Evolutionary conservation across 140 eudicot species (phyloP).

Genomic region (Anethum foeniculum): DNA sequence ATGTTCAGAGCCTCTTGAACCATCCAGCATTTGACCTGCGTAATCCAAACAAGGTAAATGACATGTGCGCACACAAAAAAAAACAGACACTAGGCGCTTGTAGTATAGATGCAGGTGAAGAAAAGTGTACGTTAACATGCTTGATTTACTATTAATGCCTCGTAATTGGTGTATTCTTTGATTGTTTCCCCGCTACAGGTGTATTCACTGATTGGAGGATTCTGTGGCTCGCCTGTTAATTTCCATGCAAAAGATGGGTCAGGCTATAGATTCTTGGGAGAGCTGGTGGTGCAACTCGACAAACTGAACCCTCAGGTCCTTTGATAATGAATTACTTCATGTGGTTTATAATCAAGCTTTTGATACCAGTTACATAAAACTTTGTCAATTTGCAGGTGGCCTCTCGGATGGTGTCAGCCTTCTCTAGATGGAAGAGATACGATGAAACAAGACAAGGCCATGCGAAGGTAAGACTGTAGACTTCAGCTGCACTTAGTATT

Average conservation of each 20-base stretch:
- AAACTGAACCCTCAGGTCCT: conserved; percentile 95
- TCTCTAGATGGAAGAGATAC: conserved; percentile 93
- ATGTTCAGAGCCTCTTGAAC: conserved; percentile 62
- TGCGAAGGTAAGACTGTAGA: conserved; percentile 52
- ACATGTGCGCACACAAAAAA: not conserved
- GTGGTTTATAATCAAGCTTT: not conserved
- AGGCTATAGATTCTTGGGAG: conserved; percentile 90
- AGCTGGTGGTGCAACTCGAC: conserved; percentile 80
- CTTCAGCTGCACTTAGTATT: not conserved
- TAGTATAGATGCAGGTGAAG: not conserved
- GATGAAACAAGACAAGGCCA: conserved; percentile 81
- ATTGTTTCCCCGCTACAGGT: conserved; percentile 39
- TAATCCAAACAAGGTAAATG: conserved; percentile 79
- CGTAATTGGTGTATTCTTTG: not conserved
- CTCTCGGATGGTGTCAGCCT: conserved; percentile 89
- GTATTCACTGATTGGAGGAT: conserved; percentile 78
- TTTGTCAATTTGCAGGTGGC: conserved; percentile 49
- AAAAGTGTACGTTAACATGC: not conserved
- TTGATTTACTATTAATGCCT: not conserved
- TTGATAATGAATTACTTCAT: not conserved
- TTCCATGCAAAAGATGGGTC: conserved; percentile 93
- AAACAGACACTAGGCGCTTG: not conserved
- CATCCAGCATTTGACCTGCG: conserved; percentile 88
- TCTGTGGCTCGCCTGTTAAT: conserved; percentile 87
- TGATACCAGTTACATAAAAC: not conserved